Evolutionary conservation across 108 stramenopile genomes (phyloP).

Genomic region (Cyclostephanos tholiformis): DNA sequence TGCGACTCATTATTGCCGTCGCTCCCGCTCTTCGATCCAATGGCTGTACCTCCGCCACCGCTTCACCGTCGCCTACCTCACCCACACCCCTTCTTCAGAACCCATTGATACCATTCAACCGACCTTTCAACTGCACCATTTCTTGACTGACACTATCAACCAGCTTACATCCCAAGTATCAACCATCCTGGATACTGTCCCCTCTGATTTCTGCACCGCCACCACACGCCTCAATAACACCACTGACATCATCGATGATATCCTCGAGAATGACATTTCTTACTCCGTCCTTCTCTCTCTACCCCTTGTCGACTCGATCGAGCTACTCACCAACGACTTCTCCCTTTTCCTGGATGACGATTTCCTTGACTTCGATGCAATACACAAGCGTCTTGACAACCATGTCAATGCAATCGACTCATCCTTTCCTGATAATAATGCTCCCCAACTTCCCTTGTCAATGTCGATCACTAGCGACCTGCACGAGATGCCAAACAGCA

Average conservation of each 20-base stretch:
- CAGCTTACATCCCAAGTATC: neutral
- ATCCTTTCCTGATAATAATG: neutral
- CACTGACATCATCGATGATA: neutral
- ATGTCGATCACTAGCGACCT: neutral
- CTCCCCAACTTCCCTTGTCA: neutral
- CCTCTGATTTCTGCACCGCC: neutral
- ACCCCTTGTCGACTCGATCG: neutral
- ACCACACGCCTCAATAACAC: neutral
- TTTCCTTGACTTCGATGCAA: neutral
- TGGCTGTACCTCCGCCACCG: neutral
- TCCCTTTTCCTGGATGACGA: neutral
- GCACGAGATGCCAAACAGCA: neutral
- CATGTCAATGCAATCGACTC: neutral
- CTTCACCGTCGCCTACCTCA: neutral
- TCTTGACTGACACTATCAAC: neutral
- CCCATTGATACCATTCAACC: neutral
- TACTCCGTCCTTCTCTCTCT: neutral
- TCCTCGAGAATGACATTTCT: neutral
- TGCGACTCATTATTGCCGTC: neutral
- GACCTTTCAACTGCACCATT: neutral
- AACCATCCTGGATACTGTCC: neutral
- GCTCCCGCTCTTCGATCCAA: neutral
- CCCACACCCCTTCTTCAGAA: neutral
- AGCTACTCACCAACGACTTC: neutral
- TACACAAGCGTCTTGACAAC: neutral